Evolutionary conservation across 2,329 filamentous ascomycete species (phyloP).

Genomic region (Aspergillus quadrilineatus): DNA sequence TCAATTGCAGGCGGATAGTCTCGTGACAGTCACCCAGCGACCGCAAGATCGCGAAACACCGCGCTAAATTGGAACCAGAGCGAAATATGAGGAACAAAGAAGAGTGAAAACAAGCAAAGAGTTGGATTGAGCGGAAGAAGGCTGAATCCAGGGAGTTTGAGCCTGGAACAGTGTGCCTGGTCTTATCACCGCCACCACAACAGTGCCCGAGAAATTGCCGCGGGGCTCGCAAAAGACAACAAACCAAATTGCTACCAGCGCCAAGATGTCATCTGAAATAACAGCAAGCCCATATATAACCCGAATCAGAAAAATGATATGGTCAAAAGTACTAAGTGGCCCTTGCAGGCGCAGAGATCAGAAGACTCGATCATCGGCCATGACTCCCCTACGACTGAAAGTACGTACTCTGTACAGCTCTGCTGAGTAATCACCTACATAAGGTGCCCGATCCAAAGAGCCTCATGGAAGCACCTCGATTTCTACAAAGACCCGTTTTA

Average conservation of each 20-base stretch:
- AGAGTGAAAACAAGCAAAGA: neutral
- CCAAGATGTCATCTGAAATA: neutral
- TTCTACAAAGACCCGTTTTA: neutral
- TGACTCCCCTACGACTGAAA: neutral
- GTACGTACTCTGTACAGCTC: neutral
- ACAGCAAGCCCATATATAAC: neutral
- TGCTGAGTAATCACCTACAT: neutral
- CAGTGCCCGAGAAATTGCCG: slow-evolving; percentile 13
- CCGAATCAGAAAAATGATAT: neutral
- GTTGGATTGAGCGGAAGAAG: neutral
- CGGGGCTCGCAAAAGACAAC: slow-evolving; percentile 9
- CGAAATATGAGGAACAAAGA: neutral
- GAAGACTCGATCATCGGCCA: neutral
- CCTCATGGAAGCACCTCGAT: neutral
- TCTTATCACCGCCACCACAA: slow-evolving; percentile 12
- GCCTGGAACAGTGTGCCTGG: neutral
- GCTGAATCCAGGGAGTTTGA: neutral
- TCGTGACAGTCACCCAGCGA: slow-evolving; percentile 20
- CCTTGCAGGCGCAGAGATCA: neutral
- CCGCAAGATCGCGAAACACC: slow-evolving; percentile 5
- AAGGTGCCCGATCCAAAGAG: neutral
- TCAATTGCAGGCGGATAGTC: slow-evolving; percentile 10
- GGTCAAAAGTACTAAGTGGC: neutral
- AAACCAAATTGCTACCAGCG: slow-evolving; percentile 1
- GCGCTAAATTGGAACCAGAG: neutral